phyloP scores from a whole-genome alignment of 768 basidiomycete genomes.

The Dictyophora rubrovolvata region DNA sequence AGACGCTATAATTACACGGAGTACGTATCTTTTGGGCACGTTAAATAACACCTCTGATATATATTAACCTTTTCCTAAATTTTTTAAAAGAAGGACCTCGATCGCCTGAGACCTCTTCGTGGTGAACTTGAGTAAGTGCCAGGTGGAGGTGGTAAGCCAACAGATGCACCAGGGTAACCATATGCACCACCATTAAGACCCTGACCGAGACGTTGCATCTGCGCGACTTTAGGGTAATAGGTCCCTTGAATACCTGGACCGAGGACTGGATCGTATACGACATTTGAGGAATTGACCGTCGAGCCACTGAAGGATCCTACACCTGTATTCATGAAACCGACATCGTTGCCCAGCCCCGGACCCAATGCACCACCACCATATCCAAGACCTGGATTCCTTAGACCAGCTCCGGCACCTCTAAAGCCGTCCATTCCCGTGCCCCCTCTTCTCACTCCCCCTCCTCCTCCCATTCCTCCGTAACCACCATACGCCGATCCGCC shows the following conservation, averaged over 20 bases:
- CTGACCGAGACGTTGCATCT: background rate
- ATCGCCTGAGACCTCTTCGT: background rate
- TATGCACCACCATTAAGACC: background rate
- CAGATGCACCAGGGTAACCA: background rate
- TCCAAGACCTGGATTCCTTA: background rate
- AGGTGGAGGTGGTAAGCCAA: background rate
- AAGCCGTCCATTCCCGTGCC: background rate
- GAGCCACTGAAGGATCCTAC: background rate
- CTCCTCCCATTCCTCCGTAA: background rate
- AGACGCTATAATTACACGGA: background rate
- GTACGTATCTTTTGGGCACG: background rate
- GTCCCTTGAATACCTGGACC: slow-evolving; percentile 6
- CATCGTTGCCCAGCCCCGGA: background rate
- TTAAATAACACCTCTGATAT: background rate
- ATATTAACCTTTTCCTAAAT: background rate
- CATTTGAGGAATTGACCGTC: background rate
- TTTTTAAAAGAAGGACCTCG: background rate
- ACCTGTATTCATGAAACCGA: background rate
- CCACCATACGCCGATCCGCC: background rate
- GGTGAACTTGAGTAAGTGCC: background rate
- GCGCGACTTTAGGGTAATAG: slow-evolving; percentile 1
- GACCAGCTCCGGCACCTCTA: background rate
- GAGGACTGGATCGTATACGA: slow-evolving; percentile 1
- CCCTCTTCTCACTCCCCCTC: background rate
- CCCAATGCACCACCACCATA: background rate